These are phyloP conservation scores for Penicillium silybi DNA, from an alignment of 495 filamentous ascomycete species.

Conservation along the genomic window DNA sequence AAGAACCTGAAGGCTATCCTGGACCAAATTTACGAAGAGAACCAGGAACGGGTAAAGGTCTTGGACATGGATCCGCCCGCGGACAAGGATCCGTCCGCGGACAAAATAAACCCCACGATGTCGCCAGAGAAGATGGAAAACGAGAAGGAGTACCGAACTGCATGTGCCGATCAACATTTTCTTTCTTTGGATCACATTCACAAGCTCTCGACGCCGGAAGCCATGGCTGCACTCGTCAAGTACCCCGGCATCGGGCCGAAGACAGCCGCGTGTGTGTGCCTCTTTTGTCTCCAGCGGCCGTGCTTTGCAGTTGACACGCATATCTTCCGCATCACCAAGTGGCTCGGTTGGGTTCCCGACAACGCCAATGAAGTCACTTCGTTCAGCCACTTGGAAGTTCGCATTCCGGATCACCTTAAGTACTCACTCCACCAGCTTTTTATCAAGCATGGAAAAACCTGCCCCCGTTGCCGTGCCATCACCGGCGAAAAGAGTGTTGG, in stretches of 20 bases:
- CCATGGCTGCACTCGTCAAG: conserved; percentile 66
- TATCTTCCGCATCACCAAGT: conserved; percentile 74
- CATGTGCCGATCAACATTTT: conserved; percentile 51
- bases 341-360: conserved; percentile 76
- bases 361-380: conserved; percentile 60
- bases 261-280: conserved; percentile 79
- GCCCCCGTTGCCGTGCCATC: conserved; percentile 67
- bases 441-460: conserved; percentile 79
- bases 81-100: conserved; percentile 1
- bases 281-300: conserved; percentile 74
- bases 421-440: conserved; percentile 86
- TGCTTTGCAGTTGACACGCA: conserved; percentile 87
- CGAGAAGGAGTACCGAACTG: conserved; percentile 49
- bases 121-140: conserved; percentile 19
- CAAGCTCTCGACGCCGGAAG: conserved; percentile 59
- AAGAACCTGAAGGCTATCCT: conserved; percentile 78
- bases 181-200: conserved; percentile 79
- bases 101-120: not conserved
- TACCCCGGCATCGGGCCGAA: conserved; percentile 89
- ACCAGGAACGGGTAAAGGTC: conserved; percentile 44
- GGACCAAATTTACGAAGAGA: conserved; percentile 72
- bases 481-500: conserved; percentile 41
- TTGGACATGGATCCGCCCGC: conserved; percentile 11
- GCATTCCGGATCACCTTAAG: conserved; percentile 80
- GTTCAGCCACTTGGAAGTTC: conserved; percentile 76